Base-by-base conservation (phyloP, 306 rosid species). In the Dalbergia oliveri region DNA sequence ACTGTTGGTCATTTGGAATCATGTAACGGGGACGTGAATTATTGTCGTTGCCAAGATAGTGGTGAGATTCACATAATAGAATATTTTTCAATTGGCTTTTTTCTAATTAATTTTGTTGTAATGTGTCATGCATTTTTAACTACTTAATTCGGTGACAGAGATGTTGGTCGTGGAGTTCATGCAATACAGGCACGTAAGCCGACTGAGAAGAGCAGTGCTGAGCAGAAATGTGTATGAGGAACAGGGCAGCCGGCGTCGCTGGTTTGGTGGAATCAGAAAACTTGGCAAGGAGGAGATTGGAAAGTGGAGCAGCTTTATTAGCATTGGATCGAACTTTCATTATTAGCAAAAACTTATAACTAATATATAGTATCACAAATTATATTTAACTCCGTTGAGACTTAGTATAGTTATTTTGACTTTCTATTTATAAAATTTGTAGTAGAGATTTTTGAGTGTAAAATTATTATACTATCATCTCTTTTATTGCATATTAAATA, bases 1-100 rank as follows among this genome's bases (percentile, higher is more conserved):
- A 81, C 79, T 35, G 65, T 92, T 62, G 90, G 88, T 59, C 94
- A 92, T 79, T 75, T 87, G 73, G 87, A 87, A 34, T 21, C 73
- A 8, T 92, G 92, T 19, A 72, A 88, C 60, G 61, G 80, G 81
- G 68, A 74, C 31, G 76, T 26, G 61, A 78, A 50, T 78, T 76
- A 43, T 79, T 92, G 97, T 67, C 51, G 26, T 16, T 92, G 97
- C 78, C 85, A 77, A 16, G 6, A 31, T 43, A 87, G 76, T 72
- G 94, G 98, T 93, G 67, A 83, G 94, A 71, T 26, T 26, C 31
- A 26, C 31, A 26, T 26, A 9, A 60, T 26, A 60, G 16, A 8
- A 1, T 4, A 43, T 43, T 43, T 43, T 43, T 43, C 12, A 43
- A 37, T 5, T 37, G 5, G 5, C n/a, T 37, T 43, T 43, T 7